These are phyloP conservation scores for Westerdykella aurantiaca DNA, from an alignment of 2,329 filamentous ascomycete species.

Conservation along the genomic window DNA sequence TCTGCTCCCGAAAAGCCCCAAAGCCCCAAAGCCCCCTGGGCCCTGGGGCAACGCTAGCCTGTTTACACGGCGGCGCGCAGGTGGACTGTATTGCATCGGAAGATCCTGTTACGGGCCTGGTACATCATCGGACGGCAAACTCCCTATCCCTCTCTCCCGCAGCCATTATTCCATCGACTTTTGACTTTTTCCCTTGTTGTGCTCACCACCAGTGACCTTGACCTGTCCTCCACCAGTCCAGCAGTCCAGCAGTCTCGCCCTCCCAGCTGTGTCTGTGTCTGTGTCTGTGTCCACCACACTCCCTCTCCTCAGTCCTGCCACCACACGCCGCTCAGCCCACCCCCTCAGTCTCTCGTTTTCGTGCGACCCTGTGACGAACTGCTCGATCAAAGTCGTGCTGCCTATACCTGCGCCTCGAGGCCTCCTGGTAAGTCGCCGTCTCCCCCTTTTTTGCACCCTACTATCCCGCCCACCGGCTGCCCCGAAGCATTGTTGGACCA, in stretches of 20 bases:
- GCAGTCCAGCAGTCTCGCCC: neutral
- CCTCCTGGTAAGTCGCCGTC: neutral
- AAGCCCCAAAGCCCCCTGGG: no score
- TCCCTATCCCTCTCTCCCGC: slow-evolving; percentile 4
- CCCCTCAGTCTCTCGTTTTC: neutral
- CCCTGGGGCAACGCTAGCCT: no score
- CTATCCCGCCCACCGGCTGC: neutral
- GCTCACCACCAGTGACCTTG: slow-evolving; percentile 3
- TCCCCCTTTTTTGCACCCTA: neutral
- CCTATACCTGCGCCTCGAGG: neutral
- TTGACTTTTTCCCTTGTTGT: slow-evolving; percentile 17
- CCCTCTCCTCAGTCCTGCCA: no score
- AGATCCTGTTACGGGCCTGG: no score
- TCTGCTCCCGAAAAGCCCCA: no score
- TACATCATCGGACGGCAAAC: slow-evolving; percentile 8
- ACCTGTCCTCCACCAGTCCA: neutral
- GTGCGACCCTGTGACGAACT: neutral
- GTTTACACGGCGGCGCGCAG: no score
- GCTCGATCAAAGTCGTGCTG: neutral
- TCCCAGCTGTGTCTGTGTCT: no score
- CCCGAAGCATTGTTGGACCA: no score
- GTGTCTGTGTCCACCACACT: no score
- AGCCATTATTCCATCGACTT: slow-evolving; percentile 7
- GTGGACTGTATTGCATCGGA: no score
- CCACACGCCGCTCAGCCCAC: neutral